Evolutionary conservation across 768 basidiomycete genomes (phyloP).

Genomic region (Serendipita sp.): DNA sequence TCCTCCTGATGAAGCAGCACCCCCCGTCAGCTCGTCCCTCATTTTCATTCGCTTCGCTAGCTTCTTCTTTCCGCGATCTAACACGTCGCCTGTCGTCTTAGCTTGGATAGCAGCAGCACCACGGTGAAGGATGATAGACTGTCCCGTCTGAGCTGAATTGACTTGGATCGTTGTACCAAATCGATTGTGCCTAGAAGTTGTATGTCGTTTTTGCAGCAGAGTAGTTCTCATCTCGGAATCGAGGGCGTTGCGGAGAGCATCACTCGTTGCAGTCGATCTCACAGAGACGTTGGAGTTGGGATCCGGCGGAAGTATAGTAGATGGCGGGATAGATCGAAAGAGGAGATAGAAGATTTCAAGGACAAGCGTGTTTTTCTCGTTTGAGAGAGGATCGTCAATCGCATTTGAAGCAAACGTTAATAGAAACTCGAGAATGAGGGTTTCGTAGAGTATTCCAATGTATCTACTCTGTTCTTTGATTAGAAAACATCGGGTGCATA

Average conservation of each 20-base stretch:
- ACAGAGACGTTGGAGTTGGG: constrained; percentile 39
- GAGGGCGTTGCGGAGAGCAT: constrained; percentile 58
- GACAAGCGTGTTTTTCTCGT: constrained; percentile 72
- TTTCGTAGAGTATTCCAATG: constrained; percentile 49
- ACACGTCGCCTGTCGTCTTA: constrained; percentile 27
- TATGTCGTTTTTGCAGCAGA: constrained; percentile 34
- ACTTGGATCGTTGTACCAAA: constrained; percentile 93
- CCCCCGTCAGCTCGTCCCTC: constrained; percentile 9
- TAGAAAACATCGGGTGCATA: not conserved
- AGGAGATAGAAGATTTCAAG: constrained; percentile 89
- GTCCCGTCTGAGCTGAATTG: constrained; percentile 30
- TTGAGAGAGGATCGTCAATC: constrained; percentile 59
- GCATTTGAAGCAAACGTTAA: constrained; percentile 74
- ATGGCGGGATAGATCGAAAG: constrained; percentile 62
- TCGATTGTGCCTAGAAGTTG: constrained; percentile 73
- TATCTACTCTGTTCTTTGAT: constrained; percentile 34
- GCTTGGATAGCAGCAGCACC: not conserved
- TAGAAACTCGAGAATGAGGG: constrained; percentile 59
- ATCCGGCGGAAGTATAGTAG: constrained; percentile 20
- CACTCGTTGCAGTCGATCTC: constrained; percentile 12
- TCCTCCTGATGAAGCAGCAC: not conserved
- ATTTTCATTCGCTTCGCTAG: constrained; percentile 34
- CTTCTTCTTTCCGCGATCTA: constrained; percentile 54
- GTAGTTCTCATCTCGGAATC: constrained; percentile 56
- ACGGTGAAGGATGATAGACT: not conserved